Percentiles rank a stretch among this genome's conserved stretches.
Evolutionary conservation across 768 basidiomycete genomes (phyloP).

Genomic region (Porpolomopsis calyptriformis): DNA sequence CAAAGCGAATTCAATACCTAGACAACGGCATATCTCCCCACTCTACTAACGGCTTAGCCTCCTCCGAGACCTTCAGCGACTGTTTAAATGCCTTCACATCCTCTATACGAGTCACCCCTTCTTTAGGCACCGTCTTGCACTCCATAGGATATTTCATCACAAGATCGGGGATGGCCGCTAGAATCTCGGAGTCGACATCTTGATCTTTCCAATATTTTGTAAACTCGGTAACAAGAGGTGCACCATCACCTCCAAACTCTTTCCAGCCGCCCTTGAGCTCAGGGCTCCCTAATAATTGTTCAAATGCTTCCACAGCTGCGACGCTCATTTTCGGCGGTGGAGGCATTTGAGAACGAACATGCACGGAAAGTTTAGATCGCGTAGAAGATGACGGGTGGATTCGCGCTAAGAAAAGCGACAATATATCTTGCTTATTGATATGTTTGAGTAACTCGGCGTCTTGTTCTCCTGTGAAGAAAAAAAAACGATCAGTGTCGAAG

Average conservation of each 20-base stretch:
- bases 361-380: conserved; percentile 78
- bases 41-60: conserved; percentile 45
- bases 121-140: conserved; percentile 32
- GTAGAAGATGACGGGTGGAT: conserved; percentile 58
- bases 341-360: conserved; percentile 63
- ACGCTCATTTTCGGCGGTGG: conserved; percentile 50
- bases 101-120: conserved; percentile 45
- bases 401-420: conserved; percentile 54
- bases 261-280: conserved; percentile 40
- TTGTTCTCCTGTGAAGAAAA: conserved; percentile 41
- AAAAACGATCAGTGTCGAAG: conserved; percentile 8
- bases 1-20: conserved; percentile 20
- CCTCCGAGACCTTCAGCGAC: conserved; percentile 39
- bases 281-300: conserved; percentile 36
- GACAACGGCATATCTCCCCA: conserved; percentile 65
- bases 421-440: conserved; percentile 66
- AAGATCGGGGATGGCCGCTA: conserved; percentile 47
- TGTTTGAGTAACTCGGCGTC: conserved; percentile 57
- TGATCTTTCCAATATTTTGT: conserved; percentile 50
- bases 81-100: conserved; percentile 60
- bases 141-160: conserved; percentile 39
- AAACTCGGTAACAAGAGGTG: conserved; percentile 48
- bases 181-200: conserved; percentile 34
- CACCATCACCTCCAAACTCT: conserved; percentile 40
- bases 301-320: conserved; percentile 54